Evolutionary conservation across 306 rosid species (phyloP).

Genomic region (Crotalaria pallida): DNA sequence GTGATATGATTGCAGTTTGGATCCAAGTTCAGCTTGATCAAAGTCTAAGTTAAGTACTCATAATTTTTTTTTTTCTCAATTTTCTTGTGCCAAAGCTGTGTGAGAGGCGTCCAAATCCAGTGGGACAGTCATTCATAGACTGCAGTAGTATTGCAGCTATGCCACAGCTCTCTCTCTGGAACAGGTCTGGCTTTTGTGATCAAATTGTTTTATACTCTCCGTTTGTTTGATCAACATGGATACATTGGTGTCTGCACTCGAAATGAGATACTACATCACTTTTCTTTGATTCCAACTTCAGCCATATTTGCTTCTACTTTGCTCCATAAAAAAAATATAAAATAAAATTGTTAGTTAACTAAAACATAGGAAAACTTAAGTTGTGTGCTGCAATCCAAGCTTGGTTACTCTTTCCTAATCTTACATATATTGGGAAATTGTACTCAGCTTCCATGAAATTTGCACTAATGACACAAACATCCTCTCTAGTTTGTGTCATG

Average conservation of each 20-base stretch:
- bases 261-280: too few relatives aligned
- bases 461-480: too few relatives aligned
- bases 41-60: slow-evolving; percentile 15
- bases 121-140: slow-evolving; percentile 48
- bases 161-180: slow-evolving; percentile 62
- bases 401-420: background rate
- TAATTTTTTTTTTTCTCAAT: background rate
- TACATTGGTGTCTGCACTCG: too few relatives aligned
- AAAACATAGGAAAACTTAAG: too few relatives aligned
- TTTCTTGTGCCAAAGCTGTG: slow-evolving; percentile 46
- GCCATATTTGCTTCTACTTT: background rate
- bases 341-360: too few relatives aligned
- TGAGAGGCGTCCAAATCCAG: slow-evolving; percentile 65
- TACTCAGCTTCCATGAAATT: too few relatives aligned
- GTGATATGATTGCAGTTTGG: slow-evolving; percentile 69
- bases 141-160: slow-evolving; percentile 38
- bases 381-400: background rate
- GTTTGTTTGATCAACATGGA: too few relatives aligned
- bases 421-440: too few relatives aligned
- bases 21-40: slow-evolving; percentile 63
- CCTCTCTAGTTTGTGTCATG: too few relatives aligned
- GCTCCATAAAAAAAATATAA: too few relatives aligned
- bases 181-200: slow-evolving; percentile 37
- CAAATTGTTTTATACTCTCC: background rate
- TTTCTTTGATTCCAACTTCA: background rate